A percentile compares a stretch with the other conserved stretches of the same genome.
Evolutionary conservation across 352 stramenopile species (phyloP).

Genomic region (Phytopythium cucurbitacearum): DNA sequence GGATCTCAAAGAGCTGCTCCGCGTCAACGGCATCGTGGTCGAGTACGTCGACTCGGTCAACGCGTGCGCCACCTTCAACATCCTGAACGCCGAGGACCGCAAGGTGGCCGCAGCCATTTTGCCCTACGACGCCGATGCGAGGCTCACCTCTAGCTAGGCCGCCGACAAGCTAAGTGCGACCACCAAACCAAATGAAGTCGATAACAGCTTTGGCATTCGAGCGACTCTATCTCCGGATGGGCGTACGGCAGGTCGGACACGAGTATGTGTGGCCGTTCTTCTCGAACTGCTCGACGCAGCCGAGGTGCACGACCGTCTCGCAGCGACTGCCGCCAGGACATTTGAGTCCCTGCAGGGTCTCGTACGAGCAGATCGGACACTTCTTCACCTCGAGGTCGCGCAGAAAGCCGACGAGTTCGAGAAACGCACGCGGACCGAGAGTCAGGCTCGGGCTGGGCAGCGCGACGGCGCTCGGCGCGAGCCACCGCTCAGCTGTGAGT

Average conservation of each 20-base stretch:
- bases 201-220: background rate
- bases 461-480: conserved; percentile 36
- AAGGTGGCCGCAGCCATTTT: conserved; percentile 77
- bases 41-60: conserved; percentile 85
- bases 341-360: conserved; percentile 59
- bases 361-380: conserved; percentile 72
- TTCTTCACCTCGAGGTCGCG: conserved; percentile 74
- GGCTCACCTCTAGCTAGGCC: background rate
- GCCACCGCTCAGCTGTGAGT: conserved; percentile 65
- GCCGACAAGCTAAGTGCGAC: background rate
- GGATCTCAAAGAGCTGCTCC: conserved; percentile 70
- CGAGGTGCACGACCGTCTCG: conserved; percentile 39
- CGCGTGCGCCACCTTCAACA: conserved; percentile 88
- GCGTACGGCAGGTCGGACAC: conserved; percentile 43
- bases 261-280: conserved; percentile 56
- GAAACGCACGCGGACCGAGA: conserved; percentile 59
- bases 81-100: conserved; percentile 89
- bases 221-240: conserved; percentile 26
- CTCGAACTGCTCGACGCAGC: conserved; percentile 64
- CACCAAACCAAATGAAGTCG: conserved; percentile 4
- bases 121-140: conserved; percentile 48
- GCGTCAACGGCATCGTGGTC: conserved; percentile 80
- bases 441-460: conserved; percentile 40
- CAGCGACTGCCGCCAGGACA: conserved; percentile 31
- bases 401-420: conserved; percentile 73